These are phyloP conservation scores for Vigna hirtella DNA, from an alignment of 306 rosid genomes.

Conservation along the genomic window DNA sequence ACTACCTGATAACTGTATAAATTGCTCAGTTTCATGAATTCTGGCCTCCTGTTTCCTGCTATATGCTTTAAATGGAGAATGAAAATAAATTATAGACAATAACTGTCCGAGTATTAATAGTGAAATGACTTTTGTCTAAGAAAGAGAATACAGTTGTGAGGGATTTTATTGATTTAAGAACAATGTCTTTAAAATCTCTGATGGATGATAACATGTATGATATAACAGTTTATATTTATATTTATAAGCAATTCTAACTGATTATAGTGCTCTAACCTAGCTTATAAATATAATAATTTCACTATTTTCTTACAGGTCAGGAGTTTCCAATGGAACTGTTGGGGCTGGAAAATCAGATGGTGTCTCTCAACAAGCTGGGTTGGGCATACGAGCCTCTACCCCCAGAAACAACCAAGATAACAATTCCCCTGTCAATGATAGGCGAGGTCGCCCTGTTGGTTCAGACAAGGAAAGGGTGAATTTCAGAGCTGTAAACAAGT, in stretches of 20 bases:
- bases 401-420: conserved; percentile 82
- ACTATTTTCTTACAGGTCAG: conserved; percentile 64
- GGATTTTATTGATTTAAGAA: conserved; percentile 39
- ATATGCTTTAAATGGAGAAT: not conserved
- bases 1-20: conserved; percentile 6
- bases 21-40: not conserved
- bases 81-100: conserved; percentile 10
- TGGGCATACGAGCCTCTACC: conserved; percentile 81
- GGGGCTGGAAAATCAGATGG: conserved; percentile 85
- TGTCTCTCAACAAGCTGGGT: conserved; percentile 73
- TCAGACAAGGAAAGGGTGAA: conserved; percentile 87
- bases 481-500: conserved; percentile 88
- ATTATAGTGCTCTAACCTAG: conserved; percentile 38
- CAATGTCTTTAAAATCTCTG: conserved; percentile 24
- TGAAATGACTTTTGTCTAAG: conserved; percentile 32
- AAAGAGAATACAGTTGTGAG: conserved; percentile 32
- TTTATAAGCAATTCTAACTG: conserved; percentile 29
- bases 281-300: conserved; percentile 42
- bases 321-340: conserved; percentile 74
- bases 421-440: conserved; percentile 70
- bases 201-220: conserved; percentile 26
- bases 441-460: conserved; percentile 79
- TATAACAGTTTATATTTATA: conserved; percentile 1
- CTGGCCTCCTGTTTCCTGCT: conserved; percentile 4
- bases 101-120: conserved; percentile 17